These are phyloP conservation scores for Fusarium torulosum DNA, from an alignment of 2,329 filamentous ascomycete species.

Conservation along the genomic window DNA sequence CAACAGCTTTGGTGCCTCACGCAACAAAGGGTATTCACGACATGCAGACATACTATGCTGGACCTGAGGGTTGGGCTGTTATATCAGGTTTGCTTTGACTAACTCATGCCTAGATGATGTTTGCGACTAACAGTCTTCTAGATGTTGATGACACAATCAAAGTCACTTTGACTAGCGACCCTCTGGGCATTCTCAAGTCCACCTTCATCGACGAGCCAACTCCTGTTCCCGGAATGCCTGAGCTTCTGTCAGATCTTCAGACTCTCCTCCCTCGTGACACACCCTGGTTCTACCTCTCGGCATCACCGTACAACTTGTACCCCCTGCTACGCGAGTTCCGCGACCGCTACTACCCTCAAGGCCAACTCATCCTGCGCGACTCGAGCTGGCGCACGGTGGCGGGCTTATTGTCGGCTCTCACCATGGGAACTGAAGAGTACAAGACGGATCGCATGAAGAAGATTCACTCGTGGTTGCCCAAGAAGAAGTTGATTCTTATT, in stretches of 20 bases:
- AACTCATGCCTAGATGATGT: neutral
- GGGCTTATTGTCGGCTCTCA: conserved; percentile 83
- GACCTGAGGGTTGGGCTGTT: conserved; percentile 83
- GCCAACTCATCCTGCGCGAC: conserved; percentile 87
- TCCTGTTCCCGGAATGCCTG: conserved; percentile 84
- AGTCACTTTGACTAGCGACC: conserved; percentile 83
- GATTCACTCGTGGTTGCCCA: conserved; percentile 82
- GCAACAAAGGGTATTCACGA: conserved; percentile 67
- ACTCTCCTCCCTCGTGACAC: conserved; percentile 66
- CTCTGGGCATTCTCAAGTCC: conserved; percentile 82
- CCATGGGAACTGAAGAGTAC: conserved; percentile 84
- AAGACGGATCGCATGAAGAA: conserved; percentile 85
- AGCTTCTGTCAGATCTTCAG: conserved; percentile 79
- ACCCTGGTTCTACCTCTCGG: conserved; percentile 92
- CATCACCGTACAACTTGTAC: conserved; percentile 94
- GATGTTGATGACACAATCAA: conserved; percentile 98
- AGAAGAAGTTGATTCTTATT: conserved; percentile 82
- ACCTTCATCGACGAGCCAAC: conserved; percentile 84
- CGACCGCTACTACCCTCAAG: conserved; percentile 76
- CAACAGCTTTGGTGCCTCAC: conserved; percentile 63
- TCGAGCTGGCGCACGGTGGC: conserved; percentile 87
- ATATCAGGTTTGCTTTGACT: conserved; percentile 71
- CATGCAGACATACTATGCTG: conserved; percentile 80
- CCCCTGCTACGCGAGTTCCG: conserved; percentile 85
- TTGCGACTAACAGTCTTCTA: conserved; percentile 49